phyloP scores from a whole-genome alignment of 2,329 filamentous ascomycete species.

The Aspergillus sp. region DNA sequence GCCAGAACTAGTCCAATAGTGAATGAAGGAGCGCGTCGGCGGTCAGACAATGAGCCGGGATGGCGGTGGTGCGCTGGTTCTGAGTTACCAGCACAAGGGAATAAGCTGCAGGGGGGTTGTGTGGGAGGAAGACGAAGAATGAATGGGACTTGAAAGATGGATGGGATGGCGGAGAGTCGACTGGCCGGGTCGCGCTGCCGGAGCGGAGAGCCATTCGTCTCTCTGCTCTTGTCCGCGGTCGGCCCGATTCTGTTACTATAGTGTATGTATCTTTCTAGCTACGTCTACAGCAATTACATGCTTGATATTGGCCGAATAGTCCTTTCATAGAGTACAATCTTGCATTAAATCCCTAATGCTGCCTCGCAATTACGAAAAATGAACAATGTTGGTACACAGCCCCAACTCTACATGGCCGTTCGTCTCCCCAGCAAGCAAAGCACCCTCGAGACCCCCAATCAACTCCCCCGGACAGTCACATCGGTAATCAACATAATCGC shows the following conservation, averaged over 20 bases:
- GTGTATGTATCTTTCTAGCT: not conserved
- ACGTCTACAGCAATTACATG: not conserved
- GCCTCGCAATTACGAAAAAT: not conserved
- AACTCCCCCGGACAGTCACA: not conserved
- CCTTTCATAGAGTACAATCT: not conserved
- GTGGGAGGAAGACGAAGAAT: not conserved
- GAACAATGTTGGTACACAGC: not conserved
- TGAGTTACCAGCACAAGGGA: not conserved
- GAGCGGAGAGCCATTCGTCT: not conserved
- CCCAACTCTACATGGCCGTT: conserved; percentile 1
- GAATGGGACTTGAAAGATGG: not conserved
- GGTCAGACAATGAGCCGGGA: not conserved
- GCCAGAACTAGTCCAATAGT: conserved; percentile 4
- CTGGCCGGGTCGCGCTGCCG: not conserved
- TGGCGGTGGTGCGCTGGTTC: not conserved
- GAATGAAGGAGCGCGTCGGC: not conserved
- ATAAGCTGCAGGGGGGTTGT: not conserved
- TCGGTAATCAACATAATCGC: not conserved
- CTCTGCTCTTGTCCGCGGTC: not conserved
- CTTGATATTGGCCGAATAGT: not conserved
- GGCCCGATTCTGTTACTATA: not conserved
- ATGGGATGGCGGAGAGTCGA: not conserved
- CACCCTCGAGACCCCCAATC: not conserved
- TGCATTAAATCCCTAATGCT: not conserved
- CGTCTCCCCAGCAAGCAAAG: not conserved